A percentile compares a stretch with the other conserved stretches of the same genome.
These are phyloP conservation scores for Penicillium thymicola DNA, from an alignment of 2,329 filamentous ascomycete species.

Conservation along the genomic window DNA sequence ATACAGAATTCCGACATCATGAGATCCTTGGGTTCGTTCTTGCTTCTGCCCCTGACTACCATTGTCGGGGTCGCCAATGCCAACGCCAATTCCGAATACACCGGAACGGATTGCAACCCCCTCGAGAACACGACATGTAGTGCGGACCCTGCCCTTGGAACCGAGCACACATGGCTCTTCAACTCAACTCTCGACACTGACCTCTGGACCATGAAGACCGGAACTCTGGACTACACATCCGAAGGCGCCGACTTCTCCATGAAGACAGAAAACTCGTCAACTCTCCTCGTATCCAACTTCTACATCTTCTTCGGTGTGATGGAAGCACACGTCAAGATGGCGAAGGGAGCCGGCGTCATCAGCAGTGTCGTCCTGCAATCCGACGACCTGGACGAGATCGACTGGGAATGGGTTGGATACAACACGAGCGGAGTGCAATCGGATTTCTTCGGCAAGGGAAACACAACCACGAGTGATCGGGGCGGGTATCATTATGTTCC, in stretches of 20 bases:
- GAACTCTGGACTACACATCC: conserved; percentile 59
- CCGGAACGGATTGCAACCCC: conserved; percentile 68
- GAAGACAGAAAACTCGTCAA: conserved; percentile 66
- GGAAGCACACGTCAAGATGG: conserved; percentile 73
- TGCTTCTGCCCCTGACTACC: background rate
- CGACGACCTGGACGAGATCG: conserved; percentile 80
- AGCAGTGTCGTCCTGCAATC: conserved; percentile 78
- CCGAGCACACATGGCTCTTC: conserved; percentile 60
- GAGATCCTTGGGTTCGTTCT: background rate
- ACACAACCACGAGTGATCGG: conserved; percentile 71
- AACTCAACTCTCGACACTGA: conserved; percentile 56
- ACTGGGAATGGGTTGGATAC: conserved; percentile 56
- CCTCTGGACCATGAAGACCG: conserved; percentile 67
- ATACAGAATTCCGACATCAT: background rate
- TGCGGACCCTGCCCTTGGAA: conserved; percentile 65
- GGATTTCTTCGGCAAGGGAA: conserved; percentile 94
- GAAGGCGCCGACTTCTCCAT: conserved; percentile 71
- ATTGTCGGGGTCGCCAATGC: background rate
- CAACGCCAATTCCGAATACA: background rate
- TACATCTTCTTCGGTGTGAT: conserved; percentile 83
- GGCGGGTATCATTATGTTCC: conserved; percentile 70
- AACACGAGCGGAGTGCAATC: conserved; percentile 57
- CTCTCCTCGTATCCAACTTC: conserved; percentile 73
- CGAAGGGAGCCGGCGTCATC: conserved; percentile 71
- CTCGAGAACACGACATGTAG: conserved; percentile 63